A percentile compares a stretch with the other conserved stretches of the same genome.
These are phyloP conservation scores for Pythium volutum DNA, from an alignment of 352 stramenopile genomes.

Conservation along the genomic window DNA sequence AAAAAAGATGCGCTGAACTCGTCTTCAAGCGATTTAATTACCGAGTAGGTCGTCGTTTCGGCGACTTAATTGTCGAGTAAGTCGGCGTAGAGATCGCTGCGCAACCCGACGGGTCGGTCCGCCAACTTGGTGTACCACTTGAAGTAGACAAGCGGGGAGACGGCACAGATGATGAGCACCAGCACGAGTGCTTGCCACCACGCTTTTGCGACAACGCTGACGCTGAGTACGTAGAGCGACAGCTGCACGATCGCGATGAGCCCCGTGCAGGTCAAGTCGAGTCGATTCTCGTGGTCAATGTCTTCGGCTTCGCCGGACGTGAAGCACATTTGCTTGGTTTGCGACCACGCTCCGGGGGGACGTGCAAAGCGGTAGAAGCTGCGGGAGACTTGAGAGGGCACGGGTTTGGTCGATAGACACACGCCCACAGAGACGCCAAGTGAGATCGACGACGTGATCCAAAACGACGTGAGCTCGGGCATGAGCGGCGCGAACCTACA, in stretches of 20 bases:
- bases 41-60: conserved; percentile 42
- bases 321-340: conserved; percentile 67
- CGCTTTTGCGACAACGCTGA: conserved; percentile 60
- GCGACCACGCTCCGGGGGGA: conserved; percentile 51
- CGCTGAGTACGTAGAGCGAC: conserved; percentile 60
- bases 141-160: conserved; percentile 61
- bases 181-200: conserved; percentile 58
- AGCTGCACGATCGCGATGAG: conserved; percentile 64
- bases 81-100: conserved; percentile 45
- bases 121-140: conserved; percentile 75
- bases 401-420: conserved; percentile 39
- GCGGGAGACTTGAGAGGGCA: conserved; percentile 47
- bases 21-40: conserved; percentile 15
- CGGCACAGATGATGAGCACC: conserved; percentile 32
- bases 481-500: conserved; percentile 48
- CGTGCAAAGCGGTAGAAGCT: conserved; percentile 70
- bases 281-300: conserved; percentile 61
- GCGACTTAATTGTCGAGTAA: conserved; percentile 33
- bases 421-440: conserved; percentile 37
- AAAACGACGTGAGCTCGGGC: conserved; percentile 49
- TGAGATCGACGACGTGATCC: conserved; percentile 62
- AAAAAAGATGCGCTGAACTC: not conserved
- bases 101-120: conserved; percentile 47
- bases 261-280: conserved; percentile 56
- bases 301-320: conserved; percentile 38